A percentile compares a stretch with the other conserved stretches of the same genome.
Evolutionary conservation across 108 stramenopile species (phyloP).

Genomic region (Cylindrotheca fusiformis): DNA sequence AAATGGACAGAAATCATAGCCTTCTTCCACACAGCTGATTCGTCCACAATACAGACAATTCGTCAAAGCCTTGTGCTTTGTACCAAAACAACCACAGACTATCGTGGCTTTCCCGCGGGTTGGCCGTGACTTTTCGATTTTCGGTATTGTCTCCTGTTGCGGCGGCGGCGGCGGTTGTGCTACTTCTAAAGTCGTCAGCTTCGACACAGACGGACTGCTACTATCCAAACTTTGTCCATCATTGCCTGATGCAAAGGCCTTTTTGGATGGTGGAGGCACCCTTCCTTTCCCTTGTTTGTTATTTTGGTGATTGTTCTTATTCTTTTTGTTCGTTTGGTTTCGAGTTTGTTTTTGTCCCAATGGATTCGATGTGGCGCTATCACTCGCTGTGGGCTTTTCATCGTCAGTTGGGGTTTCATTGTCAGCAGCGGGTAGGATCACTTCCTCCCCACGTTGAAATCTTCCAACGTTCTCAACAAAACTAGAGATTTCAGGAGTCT

Average conservation of each 20-base stretch:
- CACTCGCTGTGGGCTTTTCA: conserved; percentile 6
- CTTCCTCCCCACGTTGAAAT: conserved; percentile 35
- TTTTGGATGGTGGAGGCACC: conserved; percentile 23
- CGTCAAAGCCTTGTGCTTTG: conserved; percentile 43
- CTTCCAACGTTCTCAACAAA: conserved; percentile 43
- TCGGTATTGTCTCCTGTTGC: neutral
- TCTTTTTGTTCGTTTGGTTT: conserved; percentile 7
- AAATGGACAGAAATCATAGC: conserved; percentile 56
- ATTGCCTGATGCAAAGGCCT: neutral
- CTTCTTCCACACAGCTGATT: conserved; percentile 50
- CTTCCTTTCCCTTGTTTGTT: conserved; percentile 4
- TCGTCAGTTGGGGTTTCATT: neutral
- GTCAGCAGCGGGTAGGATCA: neutral
- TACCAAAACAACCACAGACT: conserved; percentile 64
- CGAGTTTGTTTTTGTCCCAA: neutral
- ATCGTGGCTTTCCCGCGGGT: conserved; percentile 27
- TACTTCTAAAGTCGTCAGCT: neutral
- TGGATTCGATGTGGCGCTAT: neutral
- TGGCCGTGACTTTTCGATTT: conserved; percentile 4
- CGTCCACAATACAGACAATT: conserved; percentile 65
- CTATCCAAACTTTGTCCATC: neutral
- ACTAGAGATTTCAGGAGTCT: conserved; percentile 5
- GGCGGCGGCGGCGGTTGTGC: conserved; percentile 4
- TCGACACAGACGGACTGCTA: neutral
- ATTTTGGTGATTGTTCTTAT: neutral